Conservation (phyloP, 1,139 yeast species). For the Kurtzmaniella natalensis region DNA sequence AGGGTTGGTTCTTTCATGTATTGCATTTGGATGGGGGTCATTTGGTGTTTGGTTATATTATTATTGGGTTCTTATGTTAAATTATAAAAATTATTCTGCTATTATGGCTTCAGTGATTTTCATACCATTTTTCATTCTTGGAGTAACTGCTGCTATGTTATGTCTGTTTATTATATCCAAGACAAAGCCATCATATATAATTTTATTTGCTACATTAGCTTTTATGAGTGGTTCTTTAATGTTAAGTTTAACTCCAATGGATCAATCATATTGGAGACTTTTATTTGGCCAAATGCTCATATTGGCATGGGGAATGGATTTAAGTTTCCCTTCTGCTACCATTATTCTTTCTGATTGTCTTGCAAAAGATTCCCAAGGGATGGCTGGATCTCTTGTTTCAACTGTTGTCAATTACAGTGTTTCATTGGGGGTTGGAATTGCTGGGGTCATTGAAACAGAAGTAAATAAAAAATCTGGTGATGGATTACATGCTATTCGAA, state of each 20-base stretch:
- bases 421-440: conserved; percentile 49
- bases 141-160: conserved; percentile 41
- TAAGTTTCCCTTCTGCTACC: conserved; percentile 56
- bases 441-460: conserved; percentile 43
- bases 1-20: conserved; percentile 31
- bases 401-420: conserved; percentile 54
- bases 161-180: conserved; percentile 40
- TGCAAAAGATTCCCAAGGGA: conserved; percentile 51
- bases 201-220: conserved; percentile 39
- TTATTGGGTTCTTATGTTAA: conserved; percentile 39
- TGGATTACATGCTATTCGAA: conserved; percentile 35
- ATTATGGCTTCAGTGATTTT: conserved; percentile 41
- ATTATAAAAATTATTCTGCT: conserved; percentile 42
- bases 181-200: conserved; percentile 41
- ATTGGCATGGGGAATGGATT: conserved; percentile 55
- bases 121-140: conserved; percentile 42
- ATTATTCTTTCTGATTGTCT: conserved; percentile 47
- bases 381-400: conserved; percentile 56
- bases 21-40: conserved; percentile 54
- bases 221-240: conserved; percentile 46
- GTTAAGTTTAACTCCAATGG: conserved; percentile 45
- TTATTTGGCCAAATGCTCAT: conserved; percentile 46
- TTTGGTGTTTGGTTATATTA: conserved; percentile 51
- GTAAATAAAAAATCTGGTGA: conserved; percentile 18
- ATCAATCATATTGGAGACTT: conserved; percentile 44